Conservation (phyloP, 345 rosid genomes). For the Hypericum perforatum region DNA sequence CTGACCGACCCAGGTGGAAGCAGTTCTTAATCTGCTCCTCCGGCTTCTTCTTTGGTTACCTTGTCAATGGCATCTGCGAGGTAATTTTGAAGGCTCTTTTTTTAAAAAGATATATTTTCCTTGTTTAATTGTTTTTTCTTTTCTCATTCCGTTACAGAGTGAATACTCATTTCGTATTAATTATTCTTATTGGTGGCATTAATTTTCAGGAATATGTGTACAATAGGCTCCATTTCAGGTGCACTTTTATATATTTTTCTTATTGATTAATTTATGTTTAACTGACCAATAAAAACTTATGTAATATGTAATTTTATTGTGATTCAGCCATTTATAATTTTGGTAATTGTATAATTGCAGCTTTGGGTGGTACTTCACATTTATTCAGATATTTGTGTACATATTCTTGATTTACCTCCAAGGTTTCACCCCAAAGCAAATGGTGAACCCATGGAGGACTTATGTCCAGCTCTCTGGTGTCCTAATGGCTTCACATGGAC, state of each 20-base stretch:
- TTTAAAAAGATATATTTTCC: background rate
- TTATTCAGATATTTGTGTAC: conserved; percentile 95
- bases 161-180: background rate
- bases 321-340: background rate
- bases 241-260: background rate
- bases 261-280: too few species aligned
- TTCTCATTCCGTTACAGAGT: background rate
- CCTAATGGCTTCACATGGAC: conserved; percentile 92
- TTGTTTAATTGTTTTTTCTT: too few species aligned
- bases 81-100: conserved; percentile 20
- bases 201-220: conserved; percentile 77
- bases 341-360: conserved; percentile 29
- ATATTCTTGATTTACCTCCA: conserved; percentile 70
- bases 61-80: conserved; percentile 94
- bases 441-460: conserved; percentile 93
- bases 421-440: conserved; percentile 88
- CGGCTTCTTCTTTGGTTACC: conserved; percentile 94
- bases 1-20: conserved; percentile 63
- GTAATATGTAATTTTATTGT: background rate
- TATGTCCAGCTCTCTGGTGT: conserved; percentile 92
- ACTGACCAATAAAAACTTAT: too few species aligned
- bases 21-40: conserved; percentile 85
- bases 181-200: background rate
- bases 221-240: conserved; percentile 91
- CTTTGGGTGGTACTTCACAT: conserved; percentile 98